Percentiles rank a stretch among this genome's conserved stretches.
Conservation (phyloP, 192 early-diverging fungal genomes). For the Dissophora ornata region DNA sequence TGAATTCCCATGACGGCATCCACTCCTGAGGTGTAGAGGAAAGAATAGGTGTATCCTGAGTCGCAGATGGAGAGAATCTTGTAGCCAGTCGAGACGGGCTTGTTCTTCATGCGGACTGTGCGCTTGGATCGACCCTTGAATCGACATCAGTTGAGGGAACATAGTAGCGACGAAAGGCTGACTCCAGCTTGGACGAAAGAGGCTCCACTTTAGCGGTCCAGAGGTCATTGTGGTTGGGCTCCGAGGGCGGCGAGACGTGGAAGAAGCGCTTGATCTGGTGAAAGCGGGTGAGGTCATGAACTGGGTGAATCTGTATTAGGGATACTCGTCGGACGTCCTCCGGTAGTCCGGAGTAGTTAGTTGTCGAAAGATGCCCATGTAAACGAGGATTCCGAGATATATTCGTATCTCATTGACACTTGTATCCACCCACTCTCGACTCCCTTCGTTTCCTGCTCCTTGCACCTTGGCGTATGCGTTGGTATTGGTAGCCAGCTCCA, state of each 20-base stretch:
- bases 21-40: slow-evolving; percentile 23
- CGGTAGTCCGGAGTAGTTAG: background rate
- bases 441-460: background rate
- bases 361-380: slow-evolving; percentile 17
- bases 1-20: background rate
- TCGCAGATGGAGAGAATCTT: slow-evolving; percentile 47
- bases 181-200: slow-evolving; percentile 13
- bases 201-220: slow-evolving; percentile 30
- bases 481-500: slow-evolving; percentile 14
- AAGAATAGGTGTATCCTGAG: slow-evolving; percentile 47
- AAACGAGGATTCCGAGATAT: slow-evolving; percentile 25
- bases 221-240: background rate
- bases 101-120: slow-evolving; percentile 45
- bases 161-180: slow-evolving; percentile 27
- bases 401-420: slow-evolving; percentile 11
- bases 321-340: background rate
- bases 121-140: slow-evolving; percentile 36
- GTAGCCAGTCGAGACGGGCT: slow-evolving; percentile 37
- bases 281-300: slow-evolving; percentile 24
- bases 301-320: slow-evolving; percentile 13
- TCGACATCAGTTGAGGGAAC: slow-evolving; percentile 19
- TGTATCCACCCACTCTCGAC: slow-evolving; percentile 11
- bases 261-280: slow-evolving; percentile 36
- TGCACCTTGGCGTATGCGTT: slow-evolving; percentile 11
- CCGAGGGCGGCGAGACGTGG: slow-evolving; percentile 11